Base-by-base conservation (phyloP, 345 rosid species). In the Eucalyptus paniculata region DNA sequence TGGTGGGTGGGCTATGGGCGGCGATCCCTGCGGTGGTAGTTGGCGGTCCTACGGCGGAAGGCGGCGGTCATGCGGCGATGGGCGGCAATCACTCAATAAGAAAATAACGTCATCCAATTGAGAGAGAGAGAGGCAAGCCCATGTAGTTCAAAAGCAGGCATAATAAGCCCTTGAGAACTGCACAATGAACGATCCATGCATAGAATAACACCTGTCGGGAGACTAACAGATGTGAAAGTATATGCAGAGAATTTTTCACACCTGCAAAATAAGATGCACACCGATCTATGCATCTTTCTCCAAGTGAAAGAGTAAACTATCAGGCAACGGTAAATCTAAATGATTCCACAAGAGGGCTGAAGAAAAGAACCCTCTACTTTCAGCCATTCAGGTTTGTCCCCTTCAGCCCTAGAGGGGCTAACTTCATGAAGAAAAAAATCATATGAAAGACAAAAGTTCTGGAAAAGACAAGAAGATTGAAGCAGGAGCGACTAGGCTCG, bases 1-100 rank as follows among this genome's bases (percentile, higher is more conserved):
- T 1, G 18, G 7, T 0, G 0, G 1, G 3, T 50, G 51, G 18
- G 51, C 51, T 50, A 50, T 50, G 18, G 51, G 3, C 7, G 0
- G 51, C 0, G 0, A 50, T 50, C 51, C n/a, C 7, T 15, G 1
- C 3, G 0, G 18, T 3, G 0, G 53, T 0, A 0, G 3, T 16
- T 50, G 19, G 53, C 7, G 0, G 53, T 50, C 53, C 53, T 50
- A 50, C 1, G 0, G 1, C 0, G 0, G 53, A 50, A 50, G 53
- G 53, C 53, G 0, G 18, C 3, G 7, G 3, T 50, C 19, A 0
- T 15, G 19, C 19, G 0, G 53, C 3, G 0, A 3, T 50, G 53
- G 53, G 3, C 53, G 0, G 8, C 83, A 37, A 72, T 14, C 28
- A 72, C 44, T 18, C 14, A 37, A 37, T 37, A 21, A 37, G 45